phyloP scores from a whole-genome alignment of 192 early-diverging fungal species.

The Linnemannia zychae region DNA sequence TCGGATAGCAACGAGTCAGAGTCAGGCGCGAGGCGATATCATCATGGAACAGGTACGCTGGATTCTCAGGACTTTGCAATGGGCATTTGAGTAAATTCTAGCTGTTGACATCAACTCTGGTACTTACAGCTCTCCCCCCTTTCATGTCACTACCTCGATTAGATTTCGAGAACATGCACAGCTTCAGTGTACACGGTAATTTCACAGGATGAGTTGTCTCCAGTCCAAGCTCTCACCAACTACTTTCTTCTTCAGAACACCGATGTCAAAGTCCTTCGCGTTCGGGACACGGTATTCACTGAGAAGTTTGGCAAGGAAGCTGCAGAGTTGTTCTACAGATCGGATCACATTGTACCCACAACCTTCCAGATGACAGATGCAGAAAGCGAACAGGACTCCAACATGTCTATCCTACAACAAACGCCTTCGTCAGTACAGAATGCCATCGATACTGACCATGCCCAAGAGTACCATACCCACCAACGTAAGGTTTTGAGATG shows the following conservation, averaged over 20 bases:
- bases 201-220: constrained; percentile 22
- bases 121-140: no score
- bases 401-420: constrained; percentile 3
- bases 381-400: background rate
- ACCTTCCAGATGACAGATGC: background rate
- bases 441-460: constrained; percentile 13
- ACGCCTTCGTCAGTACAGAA: background rate
- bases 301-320: background rate
- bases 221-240: constrained; percentile 26
- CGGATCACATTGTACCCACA: constrained; percentile 21
- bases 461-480: background rate
- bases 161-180: constrained; percentile 40
- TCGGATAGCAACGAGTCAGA: constrained; percentile 17
- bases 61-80: background rate
- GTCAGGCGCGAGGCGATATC: constrained; percentile 2
- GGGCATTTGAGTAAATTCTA: background rate
- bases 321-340: constrained; percentile 27
- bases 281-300: constrained; percentile 9
- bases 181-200: constrained; percentile 36
- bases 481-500: background rate
- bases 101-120: background rate
- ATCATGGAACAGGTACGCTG: constrained; percentile 17
- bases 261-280: constrained; percentile 29
- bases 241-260: constrained; percentile 34
- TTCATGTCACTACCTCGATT: background rate